Evolutionary conservation across 2,329 filamentous ascomycete species (phyloP).

Genomic region (Calonectria leucothoes): DNA sequence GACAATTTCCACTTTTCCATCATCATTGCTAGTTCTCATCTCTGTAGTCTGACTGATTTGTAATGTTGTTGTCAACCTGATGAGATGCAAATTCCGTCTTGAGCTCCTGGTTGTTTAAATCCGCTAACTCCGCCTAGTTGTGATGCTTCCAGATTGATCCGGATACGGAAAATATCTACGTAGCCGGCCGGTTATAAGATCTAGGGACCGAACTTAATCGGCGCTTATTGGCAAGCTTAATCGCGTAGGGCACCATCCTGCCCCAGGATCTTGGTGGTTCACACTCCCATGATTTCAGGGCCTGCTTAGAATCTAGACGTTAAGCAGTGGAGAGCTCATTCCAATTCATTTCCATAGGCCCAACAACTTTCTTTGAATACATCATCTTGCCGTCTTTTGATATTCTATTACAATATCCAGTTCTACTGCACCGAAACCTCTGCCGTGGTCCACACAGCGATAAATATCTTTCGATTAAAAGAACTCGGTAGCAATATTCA

Average conservation of each 20-base stretch:
- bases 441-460: too few relatives aligned
- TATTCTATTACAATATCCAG: not conserved
- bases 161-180: not conserved
- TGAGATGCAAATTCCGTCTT: not conserved
- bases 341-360: too few relatives aligned
- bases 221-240: not conserved
- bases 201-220: not conserved
- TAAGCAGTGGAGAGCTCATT: too few relatives aligned
- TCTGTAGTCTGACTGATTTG: not conserved
- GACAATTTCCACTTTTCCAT: not conserved
- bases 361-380: too few relatives aligned
- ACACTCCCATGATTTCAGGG: not conserved
- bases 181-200: not conserved
- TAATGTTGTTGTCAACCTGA: not conserved
- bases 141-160: not conserved
- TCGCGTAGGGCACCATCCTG: too few relatives aligned
- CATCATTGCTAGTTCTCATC: too few relatives aligned
- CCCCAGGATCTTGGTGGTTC: not conserved
- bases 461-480: slow-evolving; percentile 7
- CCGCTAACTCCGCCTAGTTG: not conserved
- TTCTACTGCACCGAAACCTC: not conserved
- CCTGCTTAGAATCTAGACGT: not conserved
- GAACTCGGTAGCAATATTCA: slow-evolving; percentile 40
- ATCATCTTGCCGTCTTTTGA: too few relatives aligned
- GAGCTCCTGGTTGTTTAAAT: not conserved